phyloP scores from a whole-genome alignment of 805 yeast genomes.

The Zygotorulaspora florentina region DNA sequence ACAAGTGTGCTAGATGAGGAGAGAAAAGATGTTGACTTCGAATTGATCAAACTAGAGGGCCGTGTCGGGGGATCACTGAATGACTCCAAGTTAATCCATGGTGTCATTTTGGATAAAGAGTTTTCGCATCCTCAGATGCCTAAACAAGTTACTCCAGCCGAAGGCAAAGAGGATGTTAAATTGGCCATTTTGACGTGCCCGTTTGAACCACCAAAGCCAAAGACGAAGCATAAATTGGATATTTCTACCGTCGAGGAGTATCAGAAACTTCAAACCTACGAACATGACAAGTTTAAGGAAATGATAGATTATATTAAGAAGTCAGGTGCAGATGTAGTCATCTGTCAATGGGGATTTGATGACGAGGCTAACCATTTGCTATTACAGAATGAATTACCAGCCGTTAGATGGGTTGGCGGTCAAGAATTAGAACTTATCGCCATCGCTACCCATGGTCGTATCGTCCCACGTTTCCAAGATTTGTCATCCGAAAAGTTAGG shows the following conservation, averaged over 20 bases:
- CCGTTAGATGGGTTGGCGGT: conserved; percentile 99
- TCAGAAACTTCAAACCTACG: conserved; percentile 84
- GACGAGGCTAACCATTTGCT: conserved; percentile 96
- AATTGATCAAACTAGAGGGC: conserved; percentile 90
- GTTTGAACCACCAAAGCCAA: conserved; percentile 99
- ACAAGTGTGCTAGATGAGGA: conserved; percentile 86
- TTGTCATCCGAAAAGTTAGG: conserved; percentile 79
- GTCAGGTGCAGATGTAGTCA: conserved; percentile 92
- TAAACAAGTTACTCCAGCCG: conserved; percentile 46
- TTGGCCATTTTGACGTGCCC: conserved; percentile 97
- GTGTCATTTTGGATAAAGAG: conserved; percentile 93
- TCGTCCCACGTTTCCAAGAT: conserved; percentile 96
- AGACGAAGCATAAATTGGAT: conserved; percentile 95
- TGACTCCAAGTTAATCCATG: conserved; percentile 79
- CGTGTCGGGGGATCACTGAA: conserved; percentile 92
- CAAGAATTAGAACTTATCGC: conserved; percentile 94
- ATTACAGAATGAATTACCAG: conserved; percentile 83
- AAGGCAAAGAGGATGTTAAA: conserved; percentile 57
- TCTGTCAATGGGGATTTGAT: conserved; percentile 99
- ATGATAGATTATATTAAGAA: conserved; percentile 85
- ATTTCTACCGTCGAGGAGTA: conserved; percentile 93
- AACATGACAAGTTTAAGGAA: conserved; percentile 81
- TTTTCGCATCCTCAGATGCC: conserved; percentile 99
- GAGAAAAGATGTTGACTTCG: conserved; percentile 95
- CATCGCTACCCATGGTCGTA: conserved; percentile 94